Evolutionary conservation across 805 yeast species (phyloP).

Genomic region (Candida odintsovae): DNA sequence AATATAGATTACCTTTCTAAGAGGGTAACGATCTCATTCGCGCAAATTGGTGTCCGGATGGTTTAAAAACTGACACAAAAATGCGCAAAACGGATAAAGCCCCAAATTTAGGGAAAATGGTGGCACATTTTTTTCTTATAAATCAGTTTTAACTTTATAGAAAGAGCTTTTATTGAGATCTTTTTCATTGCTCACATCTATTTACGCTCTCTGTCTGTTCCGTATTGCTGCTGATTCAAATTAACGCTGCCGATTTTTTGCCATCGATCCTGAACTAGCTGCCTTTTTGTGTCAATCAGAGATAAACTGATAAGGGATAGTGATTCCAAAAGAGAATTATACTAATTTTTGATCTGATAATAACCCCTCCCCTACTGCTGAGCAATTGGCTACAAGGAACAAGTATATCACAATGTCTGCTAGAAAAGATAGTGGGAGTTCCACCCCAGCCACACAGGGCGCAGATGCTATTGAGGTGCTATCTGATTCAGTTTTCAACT

Average conservation of each 20-base stretch:
- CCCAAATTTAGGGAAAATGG: background rate
- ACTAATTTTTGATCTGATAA: background rate
- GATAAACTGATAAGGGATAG: background rate
- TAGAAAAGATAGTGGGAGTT: background rate
- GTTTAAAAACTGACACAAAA: background rate
- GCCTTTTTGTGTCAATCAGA: background rate
- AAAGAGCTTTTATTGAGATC: background rate
- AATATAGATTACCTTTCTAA: no score
- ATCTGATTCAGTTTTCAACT: constrained; percentile 13
- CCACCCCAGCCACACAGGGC: constrained; percentile 3
- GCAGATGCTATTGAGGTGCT: background rate
- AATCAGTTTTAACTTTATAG: background rate
- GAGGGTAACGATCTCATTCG: background rate
- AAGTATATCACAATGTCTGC: background rate
- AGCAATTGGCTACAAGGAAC: background rate
- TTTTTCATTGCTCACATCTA: background rate
- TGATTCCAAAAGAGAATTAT: background rate
- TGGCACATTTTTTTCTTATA: background rate
- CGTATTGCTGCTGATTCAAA: background rate
- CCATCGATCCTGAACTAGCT: background rate
- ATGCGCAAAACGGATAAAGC: background rate
- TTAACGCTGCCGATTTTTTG: background rate
- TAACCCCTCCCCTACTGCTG: background rate
- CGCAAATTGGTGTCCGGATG: background rate
- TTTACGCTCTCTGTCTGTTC: background rate